These are phyloP conservation scores for Ceratocystis huliohia DNA, from an alignment of 2,329 filamentous ascomycete species.

Conservation along the genomic window DNA sequence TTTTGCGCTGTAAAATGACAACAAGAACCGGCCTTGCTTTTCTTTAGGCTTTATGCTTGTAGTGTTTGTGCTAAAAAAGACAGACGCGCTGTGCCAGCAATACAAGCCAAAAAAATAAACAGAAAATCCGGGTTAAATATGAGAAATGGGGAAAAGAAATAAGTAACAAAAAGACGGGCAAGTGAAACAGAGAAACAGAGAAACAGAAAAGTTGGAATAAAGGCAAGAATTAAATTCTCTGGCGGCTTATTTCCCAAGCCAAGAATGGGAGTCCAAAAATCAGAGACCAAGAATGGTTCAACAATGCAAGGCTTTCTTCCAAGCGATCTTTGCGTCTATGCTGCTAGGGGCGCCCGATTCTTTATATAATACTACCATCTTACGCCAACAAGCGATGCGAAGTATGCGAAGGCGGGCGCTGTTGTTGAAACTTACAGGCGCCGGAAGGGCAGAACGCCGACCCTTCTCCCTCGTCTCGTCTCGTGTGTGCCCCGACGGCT, in stretches of 20 bases:
- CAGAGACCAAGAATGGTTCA: background rate
- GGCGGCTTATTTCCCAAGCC: no score
- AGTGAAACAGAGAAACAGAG: background rate
- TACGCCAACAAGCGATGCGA: background rate
- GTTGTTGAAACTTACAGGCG: background rate
- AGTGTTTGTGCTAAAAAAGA: slow-evolving; percentile 21
- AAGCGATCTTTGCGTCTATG: background rate
- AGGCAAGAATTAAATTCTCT: background rate
- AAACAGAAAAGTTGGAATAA: background rate
- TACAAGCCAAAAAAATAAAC: background rate
- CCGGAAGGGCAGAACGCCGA: background rate
- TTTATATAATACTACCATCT: background rate
- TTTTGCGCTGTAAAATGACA: background rate
- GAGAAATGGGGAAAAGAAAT: background rate
- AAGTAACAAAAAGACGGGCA: background rate
- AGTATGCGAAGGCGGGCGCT: background rate
- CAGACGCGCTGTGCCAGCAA: background rate
- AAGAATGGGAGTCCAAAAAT: background rate
- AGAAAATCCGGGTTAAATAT: background rate
- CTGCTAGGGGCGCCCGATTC: background rate
- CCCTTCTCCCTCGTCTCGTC: background rate
- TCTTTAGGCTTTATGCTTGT: no score
- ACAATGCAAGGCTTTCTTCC: background rate
- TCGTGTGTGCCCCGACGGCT: background rate
- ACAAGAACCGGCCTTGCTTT: no score